Conservation (phyloP, 805 yeast species). For the Ogataea siamensis region DNA sequence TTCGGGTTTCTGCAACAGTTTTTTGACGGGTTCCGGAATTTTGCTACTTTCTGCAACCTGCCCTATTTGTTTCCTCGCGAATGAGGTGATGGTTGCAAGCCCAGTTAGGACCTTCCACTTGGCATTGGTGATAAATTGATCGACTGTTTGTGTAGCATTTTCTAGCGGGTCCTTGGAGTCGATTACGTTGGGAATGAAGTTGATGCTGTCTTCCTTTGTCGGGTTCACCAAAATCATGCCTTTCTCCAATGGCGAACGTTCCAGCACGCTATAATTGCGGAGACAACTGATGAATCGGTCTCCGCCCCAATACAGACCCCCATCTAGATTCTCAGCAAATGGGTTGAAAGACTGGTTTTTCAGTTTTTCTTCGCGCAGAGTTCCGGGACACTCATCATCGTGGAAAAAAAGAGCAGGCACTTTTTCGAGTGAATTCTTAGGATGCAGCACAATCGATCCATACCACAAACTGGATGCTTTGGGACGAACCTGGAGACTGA, state of each 20-base stretch:
- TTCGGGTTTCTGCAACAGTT: slow-evolving; percentile 70
- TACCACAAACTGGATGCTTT: slow-evolving; percentile 90
- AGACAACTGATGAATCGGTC: slow-evolving; percentile 63
- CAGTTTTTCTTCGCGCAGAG: slow-evolving; percentile 56
- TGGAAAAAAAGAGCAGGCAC: slow-evolving; percentile 90
- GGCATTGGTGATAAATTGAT: slow-evolving; percentile 58
- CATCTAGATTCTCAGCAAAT: slow-evolving; percentile 51
- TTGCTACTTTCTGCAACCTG: slow-evolving; percentile 44
- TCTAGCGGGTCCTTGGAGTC: slow-evolving; percentile 36
- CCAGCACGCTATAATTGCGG: slow-evolving; percentile 55
- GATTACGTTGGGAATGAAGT: slow-evolving; percentile 49
- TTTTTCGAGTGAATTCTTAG: slow-evolving; percentile 55
- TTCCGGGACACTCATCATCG: slow-evolving; percentile 81
- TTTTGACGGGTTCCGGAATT: slow-evolving; percentile 56
- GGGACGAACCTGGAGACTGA: slow-evolving; percentile 77
- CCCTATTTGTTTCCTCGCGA: slow-evolving; percentile 62
- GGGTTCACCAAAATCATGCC: slow-evolving; percentile 79
- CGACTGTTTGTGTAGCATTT: slow-evolving; percentile 36
- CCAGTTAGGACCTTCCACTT: slow-evolving; percentile 86
- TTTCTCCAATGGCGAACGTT: slow-evolving; percentile 67
- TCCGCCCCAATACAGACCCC: slow-evolving; percentile 86
- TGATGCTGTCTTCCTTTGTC: slow-evolving; percentile 57
- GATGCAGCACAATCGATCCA: slow-evolving; percentile 79
- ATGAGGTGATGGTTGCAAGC: slow-evolving; percentile 73
- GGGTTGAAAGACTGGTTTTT: slow-evolving; percentile 71